Conservation (phyloP, 2,329 filamentous ascomycete species). For the Neofusicoccum ribis region DNA sequence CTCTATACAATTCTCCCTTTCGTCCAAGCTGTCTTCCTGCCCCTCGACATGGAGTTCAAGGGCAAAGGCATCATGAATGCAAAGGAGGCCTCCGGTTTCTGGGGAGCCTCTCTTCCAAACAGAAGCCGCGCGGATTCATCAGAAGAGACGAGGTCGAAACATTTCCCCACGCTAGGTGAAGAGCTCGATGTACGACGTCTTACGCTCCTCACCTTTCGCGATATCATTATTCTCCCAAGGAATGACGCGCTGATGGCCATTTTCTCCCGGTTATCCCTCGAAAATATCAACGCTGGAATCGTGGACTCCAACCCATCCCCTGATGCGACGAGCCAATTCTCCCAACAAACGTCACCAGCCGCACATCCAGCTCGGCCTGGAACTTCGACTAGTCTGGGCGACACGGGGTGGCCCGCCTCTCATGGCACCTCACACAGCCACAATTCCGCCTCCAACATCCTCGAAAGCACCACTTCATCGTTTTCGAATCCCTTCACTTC, state of each 20-base stretch:
- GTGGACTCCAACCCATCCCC: slow-evolving; percentile 28
- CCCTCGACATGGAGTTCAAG: slow-evolving; percentile 88
- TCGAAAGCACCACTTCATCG: slow-evolving; percentile 61
- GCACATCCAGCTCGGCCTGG: slow-evolving; percentile 26
- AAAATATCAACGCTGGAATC: slow-evolving; percentile 60
- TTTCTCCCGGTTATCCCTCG: slow-evolving; percentile 84
- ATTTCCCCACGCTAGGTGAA: slow-evolving; percentile 51
- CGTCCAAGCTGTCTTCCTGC: slow-evolving; percentile 91
- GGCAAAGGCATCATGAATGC: slow-evolving; percentile 78
- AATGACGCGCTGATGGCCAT: slow-evolving; percentile 87
- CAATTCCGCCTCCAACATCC: slow-evolving; percentile 69
- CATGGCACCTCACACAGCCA: slow-evolving; percentile 69
- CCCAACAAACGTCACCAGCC: slow-evolving; percentile 28
- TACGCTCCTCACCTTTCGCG: slow-evolving; percentile 83
- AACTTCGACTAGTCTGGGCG: slow-evolving; percentile 22
- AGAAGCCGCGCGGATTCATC: slow-evolving; percentile 6
- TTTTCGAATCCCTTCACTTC: slow-evolving; percentile 33
- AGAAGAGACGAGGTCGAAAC: slow-evolving; percentile 43
- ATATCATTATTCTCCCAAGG: slow-evolving; percentile 82
- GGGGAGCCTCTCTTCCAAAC: slow-evolving; percentile 64
- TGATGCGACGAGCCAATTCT: slow-evolving; percentile 1
- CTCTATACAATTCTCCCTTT: slow-evolving; percentile 91
- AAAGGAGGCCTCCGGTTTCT: slow-evolving; percentile 85
- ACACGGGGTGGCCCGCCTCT: slow-evolving; percentile 46
- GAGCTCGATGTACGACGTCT: slow-evolving; percentile 85